Evolutionary conservation across 306 rosid species (phyloP).

Genomic region (Dryas octopetala): DNA sequence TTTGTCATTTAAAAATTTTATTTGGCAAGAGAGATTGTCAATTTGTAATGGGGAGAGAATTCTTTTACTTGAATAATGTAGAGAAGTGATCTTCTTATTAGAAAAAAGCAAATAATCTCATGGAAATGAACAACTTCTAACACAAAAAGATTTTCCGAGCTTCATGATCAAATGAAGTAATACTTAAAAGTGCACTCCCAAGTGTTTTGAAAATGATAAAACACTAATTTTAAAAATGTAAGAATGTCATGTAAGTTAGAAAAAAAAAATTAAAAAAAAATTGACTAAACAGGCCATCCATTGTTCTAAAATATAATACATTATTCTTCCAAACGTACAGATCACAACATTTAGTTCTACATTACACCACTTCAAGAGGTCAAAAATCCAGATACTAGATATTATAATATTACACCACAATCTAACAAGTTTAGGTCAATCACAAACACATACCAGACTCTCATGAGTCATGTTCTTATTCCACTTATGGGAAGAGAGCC

Average conservation of each 20-base stretch:
- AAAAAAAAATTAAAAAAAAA: background rate
- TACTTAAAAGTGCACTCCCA: too few species aligned
- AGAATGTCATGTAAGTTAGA: background rate
- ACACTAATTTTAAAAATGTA: too few species aligned
- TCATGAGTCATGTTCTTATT: slow-evolving; percentile 22
- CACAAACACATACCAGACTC: slow-evolving; percentile 31
- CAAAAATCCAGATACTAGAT: slow-evolving; percentile 24
- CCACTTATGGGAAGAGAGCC: slow-evolving; percentile 32
- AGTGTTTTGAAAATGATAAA: too few species aligned
- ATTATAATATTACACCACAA: slow-evolving; percentile 16
- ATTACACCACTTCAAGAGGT: slow-evolving; percentile 34
- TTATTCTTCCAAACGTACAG: slow-evolving; percentile 7
- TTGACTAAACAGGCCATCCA: background rate
- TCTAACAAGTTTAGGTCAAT: slow-evolving; percentile 12
- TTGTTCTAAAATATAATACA: background rate
- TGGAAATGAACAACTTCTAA: too few species aligned
- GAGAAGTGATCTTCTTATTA: too few species aligned
- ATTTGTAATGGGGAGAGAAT: too few species aligned
- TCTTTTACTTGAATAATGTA: too few species aligned
- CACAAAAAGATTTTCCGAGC: too few species aligned
- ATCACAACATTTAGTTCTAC: background rate
- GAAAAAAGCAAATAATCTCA: too few species aligned
- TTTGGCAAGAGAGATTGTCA: too few species aligned
- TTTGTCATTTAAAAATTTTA: too few species aligned
- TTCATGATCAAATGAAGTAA: too few species aligned